Evolutionary conservation across 2,329 filamentous ascomycete species (phyloP), one percentile per base, ranked within the genome.

Genomic region (Chalaropsis ovoidea): DNA sequence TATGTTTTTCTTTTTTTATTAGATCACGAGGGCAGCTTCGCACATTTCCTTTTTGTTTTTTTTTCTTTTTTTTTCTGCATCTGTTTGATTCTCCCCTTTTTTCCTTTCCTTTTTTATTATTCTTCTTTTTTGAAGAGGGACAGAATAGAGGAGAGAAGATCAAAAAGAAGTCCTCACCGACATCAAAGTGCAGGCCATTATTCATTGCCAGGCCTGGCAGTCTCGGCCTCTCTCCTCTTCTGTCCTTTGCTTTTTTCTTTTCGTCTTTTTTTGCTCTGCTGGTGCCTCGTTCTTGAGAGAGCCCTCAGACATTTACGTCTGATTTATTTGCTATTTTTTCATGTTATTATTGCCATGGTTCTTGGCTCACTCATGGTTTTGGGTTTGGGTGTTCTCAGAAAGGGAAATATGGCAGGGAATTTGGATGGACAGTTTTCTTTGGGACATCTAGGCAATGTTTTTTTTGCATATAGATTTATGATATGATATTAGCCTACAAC

Each of bases 381-480:
- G 10, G 61, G 61, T 35, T 56, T 7, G 52, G 27, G 31, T 58
- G 31, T 58, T 13, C 27, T 39, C 27, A 58, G 61, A 31, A 31
- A 19, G 41, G 42, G 61, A 31, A 62, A 31, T 39, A 35, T 7
- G 54, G 27, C 54, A 58, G 42, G 61, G 43, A 62, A 49, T 49
- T 47, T 62, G 39, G 60, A 42, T 43, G 39, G 39, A 27, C 39
- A 62, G 39, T n/a, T 62, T 45, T 43, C 60, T 45, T 62, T 45
- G 39, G 17, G 42, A 47, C 31, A 47, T 62, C 61, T 62, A 47
- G 24, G 61, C 61, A 62, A 45, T 47, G 42, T 62, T 62, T 31
- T 31, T 11, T 43, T 49, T 62, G 41, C 61, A 62, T 35, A 47
- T 62, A 62, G 61, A 62, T 62, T 62, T 62, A 62, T 62, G 61